Evolutionary conservation across 768 basidiomycete species (phyloP).

Genomic region (Sutorius australiensis): DNA sequence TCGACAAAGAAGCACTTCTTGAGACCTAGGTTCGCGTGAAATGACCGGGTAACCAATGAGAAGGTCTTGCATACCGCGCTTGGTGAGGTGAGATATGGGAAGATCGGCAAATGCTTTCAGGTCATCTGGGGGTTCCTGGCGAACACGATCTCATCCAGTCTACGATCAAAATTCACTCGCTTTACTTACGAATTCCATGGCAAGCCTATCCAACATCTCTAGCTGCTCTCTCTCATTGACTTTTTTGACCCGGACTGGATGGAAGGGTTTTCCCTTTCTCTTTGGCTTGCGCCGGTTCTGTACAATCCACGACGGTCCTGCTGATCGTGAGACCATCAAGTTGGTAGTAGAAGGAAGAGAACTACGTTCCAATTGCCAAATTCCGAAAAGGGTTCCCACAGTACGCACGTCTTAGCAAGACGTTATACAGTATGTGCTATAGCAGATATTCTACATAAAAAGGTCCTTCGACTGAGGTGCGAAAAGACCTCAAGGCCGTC

Average conservation of each 20-base stretch:
- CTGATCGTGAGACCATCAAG: slow-evolving; percentile 16
- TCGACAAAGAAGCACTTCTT: slow-evolving; percentile 82
- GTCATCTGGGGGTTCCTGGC: slow-evolving; percentile 48
- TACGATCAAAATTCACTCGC: neutral
- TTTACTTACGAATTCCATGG: slow-evolving; percentile 46
- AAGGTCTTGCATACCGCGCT: slow-evolving; percentile 48
- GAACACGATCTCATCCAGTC: slow-evolving; percentile 11
- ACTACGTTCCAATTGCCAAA: neutral
- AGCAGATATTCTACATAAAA: too few relatives aligned
- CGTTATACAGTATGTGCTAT: too few relatives aligned
- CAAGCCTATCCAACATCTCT: slow-evolving; percentile 47
- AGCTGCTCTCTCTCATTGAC: slow-evolving; percentile 46
- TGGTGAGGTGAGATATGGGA: slow-evolving; percentile 73
- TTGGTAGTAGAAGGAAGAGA: neutral
- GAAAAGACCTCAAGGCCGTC: too few relatives aligned
- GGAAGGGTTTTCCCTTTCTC: slow-evolving; percentile 13
- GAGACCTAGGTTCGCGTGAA: slow-evolving; percentile 49
- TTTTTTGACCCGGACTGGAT: slow-evolving; percentile 38
- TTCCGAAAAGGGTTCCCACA: too few relatives aligned
- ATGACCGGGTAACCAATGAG: neutral
- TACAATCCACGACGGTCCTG: slow-evolving; percentile 16
- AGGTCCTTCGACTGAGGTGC: too few relatives aligned
- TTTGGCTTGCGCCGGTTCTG: slow-evolving; percentile 11
- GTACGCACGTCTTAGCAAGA: too few relatives aligned
- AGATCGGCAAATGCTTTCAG: slow-evolving; percentile 62